These are phyloP conservation scores for Penicillium sp. DNA, from an alignment of 2,329 filamentous ascomycete species.

Conservation along the genomic window DNA sequence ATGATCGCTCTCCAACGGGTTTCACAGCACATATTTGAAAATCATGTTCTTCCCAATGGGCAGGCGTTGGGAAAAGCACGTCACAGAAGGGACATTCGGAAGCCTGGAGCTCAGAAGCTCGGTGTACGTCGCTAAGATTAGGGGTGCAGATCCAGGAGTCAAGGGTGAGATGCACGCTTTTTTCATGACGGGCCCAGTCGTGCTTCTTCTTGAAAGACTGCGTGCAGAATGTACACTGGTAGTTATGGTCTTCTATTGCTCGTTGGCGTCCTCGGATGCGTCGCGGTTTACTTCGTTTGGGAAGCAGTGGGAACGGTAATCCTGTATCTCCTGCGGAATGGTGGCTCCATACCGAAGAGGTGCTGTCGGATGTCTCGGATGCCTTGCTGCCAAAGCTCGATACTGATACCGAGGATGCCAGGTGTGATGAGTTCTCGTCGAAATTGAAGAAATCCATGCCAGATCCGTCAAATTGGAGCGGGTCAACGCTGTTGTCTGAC, in stretches of 20 bases:
- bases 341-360: slow-evolving; percentile 37
- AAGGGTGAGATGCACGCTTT: slow-evolving; percentile 49
- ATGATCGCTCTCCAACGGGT: slow-evolving; percentile 51
- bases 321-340: slow-evolving; percentile 26
- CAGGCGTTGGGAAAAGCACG: slow-evolving; percentile 41
- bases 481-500: slow-evolving; percentile 5
- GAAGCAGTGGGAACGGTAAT: slow-evolving; percentile 23
- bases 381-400: slow-evolving; percentile 32
- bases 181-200: slow-evolving; percentile 54
- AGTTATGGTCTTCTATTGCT: slow-evolving; percentile 16
- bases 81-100: slow-evolving; percentile 52
- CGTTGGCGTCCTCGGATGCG: slow-evolving; percentile 7
- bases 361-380: slow-evolving; percentile 33
- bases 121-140: slow-evolving; percentile 19
- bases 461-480: slow-evolving; percentile 16
- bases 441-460: slow-evolving; percentile 29
- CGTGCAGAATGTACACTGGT: slow-evolving; percentile 52
- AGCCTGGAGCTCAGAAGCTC: not conserved
- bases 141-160: slow-evolving; percentile 44
- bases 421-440: slow-evolving; percentile 28
- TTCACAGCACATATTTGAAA: slow-evolving; percentile 54
- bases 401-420: slow-evolving; percentile 30
- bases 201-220: slow-evolving; percentile 51
- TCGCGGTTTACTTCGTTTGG: slow-evolving; percentile 8
- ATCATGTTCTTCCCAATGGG: slow-evolving; percentile 54